Conservation (phyloP, 805 yeast genomes). For the Kodamaea fukazawae region DNA sequence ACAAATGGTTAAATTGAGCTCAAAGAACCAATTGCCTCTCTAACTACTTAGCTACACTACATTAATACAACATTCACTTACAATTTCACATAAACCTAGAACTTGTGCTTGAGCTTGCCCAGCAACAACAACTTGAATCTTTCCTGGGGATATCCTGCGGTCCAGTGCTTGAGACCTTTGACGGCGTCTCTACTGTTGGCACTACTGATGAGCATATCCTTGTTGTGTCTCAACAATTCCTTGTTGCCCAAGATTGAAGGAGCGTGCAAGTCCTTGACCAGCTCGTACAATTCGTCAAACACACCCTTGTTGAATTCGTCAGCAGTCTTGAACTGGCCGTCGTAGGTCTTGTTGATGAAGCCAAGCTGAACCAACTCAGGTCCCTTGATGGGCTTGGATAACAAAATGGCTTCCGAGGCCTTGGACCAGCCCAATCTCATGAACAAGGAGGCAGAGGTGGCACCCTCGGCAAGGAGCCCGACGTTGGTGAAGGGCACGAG, state of each 20-base stretch:
- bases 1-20: too few relatives aligned
- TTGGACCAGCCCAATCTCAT: conserved; percentile 66
- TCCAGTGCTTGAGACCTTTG: conserved; percentile 67
- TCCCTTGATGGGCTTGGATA: conserved; percentile 62
- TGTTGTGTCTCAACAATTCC: conserved; percentile 36
- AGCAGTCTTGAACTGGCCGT: conserved; percentile 30
- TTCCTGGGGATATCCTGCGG: conserved; percentile 68
- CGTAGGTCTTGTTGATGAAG: conserved; percentile 56
- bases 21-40: too few relatives aligned
- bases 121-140: conserved; percentile 55
- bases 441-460: conserved; percentile 63
- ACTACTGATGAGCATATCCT: conserved; percentile 39
- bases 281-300: conserved; percentile 28
- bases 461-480: conserved; percentile 82
- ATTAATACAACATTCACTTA: too few relatives aligned
- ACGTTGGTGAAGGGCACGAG: conserved; percentile 76
- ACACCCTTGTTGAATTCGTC: conserved; percentile 45
- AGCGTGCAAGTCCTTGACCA: conserved; percentile 43
- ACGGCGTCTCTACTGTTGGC: conserved; percentile 64
- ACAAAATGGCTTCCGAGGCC: conserved; percentile 68
- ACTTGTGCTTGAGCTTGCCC: conserved; percentile 58
- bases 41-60: too few relatives aligned
- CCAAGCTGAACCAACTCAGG: conserved; percentile 54
- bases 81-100: conserved; percentile 28
- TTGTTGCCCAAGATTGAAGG: conserved; percentile 46